Evolutionary conservation across 2,329 filamentous ascomycete species (phyloP), one percentile per base, ranked within the genome.

Genomic region (Cordyceps fumosorosea): DNA sequence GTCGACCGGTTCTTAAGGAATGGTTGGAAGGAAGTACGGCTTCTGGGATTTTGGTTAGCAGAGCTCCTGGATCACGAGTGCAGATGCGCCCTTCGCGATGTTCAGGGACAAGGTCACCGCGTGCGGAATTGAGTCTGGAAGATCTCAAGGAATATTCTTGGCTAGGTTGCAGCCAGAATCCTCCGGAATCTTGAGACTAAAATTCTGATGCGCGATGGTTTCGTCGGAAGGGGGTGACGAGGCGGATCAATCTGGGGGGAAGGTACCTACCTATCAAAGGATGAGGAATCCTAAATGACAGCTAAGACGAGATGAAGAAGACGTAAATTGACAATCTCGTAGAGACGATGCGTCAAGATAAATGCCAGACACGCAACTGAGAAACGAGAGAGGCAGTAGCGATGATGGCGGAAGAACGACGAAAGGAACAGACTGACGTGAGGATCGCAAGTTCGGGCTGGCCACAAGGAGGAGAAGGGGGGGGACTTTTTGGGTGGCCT

Each of bases 311-410:
- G 20, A 20, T 22, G 50, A 34, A 29, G 29, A 29, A 50, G 12
- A 40, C 50, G 50, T 40, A 18, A n/a, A 44, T 20, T 26, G 51
- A 55, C 56, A 45, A 24, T 48, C 51, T 53, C 40, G 37, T n/a
- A 10, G 29, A 53, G 56, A 16, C 34, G 40, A 58, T 16, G 54
- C 40, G 58, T 62, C 60, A 48, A 51, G 53, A 56, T 34, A 60
- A 34, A 32, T 65, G 22, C 26, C 51, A 60, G 59, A 42, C 58
- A 63, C 60, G 56, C 57, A 58, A 62, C 60, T 63, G 40, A 29
- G 67, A 67, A 69, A 68, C 66, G 51, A 47, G 64, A 66, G 66
- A 68, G 71, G 72, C 73, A 74, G 71, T 73, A 73, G 72, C 72
- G 73, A 75, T 74, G 74, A 74, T 71, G 72, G 68, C 65, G 68